Base-by-base conservation (phyloP, 352 stramenopile species). In the Pythium apleroticum region DNA sequence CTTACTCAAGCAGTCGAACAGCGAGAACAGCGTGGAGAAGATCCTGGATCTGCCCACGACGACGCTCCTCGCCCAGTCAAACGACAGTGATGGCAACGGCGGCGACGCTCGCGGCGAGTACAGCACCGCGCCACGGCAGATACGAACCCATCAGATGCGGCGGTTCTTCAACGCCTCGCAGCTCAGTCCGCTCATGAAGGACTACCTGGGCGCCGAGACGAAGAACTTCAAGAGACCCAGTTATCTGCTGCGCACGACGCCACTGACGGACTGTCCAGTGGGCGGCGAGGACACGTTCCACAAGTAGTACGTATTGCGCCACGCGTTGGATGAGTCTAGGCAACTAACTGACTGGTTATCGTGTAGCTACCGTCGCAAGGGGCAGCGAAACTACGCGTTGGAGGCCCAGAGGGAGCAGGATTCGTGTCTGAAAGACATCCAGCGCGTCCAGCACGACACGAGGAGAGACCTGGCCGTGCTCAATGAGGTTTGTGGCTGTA, bases 231-330 rank as follows among this genome's bases (percentile, higher is more conserved):
- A 89, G 69, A 90, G 89, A 55, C 76, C 74, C 25, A 88, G 78
- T 63, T 90, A 84, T 48, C 60, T 96, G 24, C 60, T 89, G 33
- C 86, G 88, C 20, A 96, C 88, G 28, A 90, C 81, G 7, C 88
- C 88, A 3, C 65, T 85, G 4, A 69, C 77, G 15, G 74, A 85
- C 30, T 96, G 87, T 61, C 65, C 77, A 11, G 87, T 91, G 12
- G 87, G 88, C 8, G 88, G 88, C 9, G 81, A 92, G 52, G 88
- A 90, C 39, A 96, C 86, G n/a, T 94, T 82, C 56, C 78, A 83
- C 68, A 88, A 87, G 64, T 77, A 75, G 82, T 93, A 77, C 41
- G 41, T 25, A n/a, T n/a, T n/a, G n/a, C n/a, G n/a, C n/a, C n/a
- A n/a, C n/a, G n/a, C n/a, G n/a, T n/a, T n/a, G n/a, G n/a, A n/a